These are phyloP conservation scores for Silene noctiflora DNA, from an alignment of 179 eudicot genomes.

Conservation along the genomic window DNA sequence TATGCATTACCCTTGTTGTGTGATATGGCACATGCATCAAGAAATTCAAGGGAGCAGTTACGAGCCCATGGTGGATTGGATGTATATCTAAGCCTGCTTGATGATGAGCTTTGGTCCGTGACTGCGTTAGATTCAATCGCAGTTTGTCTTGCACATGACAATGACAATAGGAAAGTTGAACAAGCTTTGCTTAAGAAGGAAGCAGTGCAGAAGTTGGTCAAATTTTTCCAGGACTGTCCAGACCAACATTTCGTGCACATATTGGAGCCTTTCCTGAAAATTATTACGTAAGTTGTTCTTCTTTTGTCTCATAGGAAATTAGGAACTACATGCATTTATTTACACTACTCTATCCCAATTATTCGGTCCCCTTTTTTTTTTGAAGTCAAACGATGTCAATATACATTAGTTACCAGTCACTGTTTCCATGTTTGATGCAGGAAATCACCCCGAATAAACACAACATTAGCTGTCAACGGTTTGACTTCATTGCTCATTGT, in stretches of 20 bases:
- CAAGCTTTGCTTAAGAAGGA: constrained; percentile 94
- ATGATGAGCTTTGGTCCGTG: constrained; percentile 92
- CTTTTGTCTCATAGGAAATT: not conserved
- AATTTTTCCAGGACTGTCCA: constrained; percentile 85
- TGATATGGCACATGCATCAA: constrained; percentile 99
- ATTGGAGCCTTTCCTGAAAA: constrained; percentile 94
- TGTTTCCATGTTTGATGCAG: constrained; percentile 39
- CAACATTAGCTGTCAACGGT: constrained; percentile 90
- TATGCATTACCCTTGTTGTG: constrained; percentile 88
- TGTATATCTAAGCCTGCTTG: constrained; percentile 86
- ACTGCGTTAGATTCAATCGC: constrained; percentile 96
- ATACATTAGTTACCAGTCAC: not conserved
- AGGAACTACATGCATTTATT: not conserved
- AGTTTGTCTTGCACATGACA: constrained; percentile 96
- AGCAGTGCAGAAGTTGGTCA: constrained; percentile 87
- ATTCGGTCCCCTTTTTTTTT: no score
- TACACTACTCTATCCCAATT: no score
- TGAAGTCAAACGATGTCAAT: no score
- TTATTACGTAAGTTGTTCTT: constrained; percentile 69
- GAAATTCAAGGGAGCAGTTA: constrained; percentile 92
- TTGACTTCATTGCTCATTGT: constrained; percentile 88
- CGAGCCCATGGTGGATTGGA: constrained; percentile 98
- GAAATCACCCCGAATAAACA: constrained; percentile 92
- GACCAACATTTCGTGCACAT: constrained; percentile 92
- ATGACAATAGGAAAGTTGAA: constrained; percentile 89